Conservation (phyloP, 2,329 filamentous ascomycete genomes). For the Hymenoscyphus linearis region DNA sequence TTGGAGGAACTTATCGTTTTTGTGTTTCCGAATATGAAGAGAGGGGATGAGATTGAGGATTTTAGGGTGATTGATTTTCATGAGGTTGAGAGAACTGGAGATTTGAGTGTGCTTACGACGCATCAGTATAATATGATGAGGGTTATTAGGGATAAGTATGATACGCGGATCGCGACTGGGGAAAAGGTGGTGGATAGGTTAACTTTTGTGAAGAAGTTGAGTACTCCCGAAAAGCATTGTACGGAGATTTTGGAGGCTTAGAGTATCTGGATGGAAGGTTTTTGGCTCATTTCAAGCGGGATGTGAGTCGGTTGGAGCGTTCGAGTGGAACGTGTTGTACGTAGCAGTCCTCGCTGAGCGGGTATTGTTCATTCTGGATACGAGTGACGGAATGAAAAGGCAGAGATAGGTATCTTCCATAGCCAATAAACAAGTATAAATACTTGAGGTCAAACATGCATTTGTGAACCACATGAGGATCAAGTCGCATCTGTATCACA, state of each 20-base stretch:
- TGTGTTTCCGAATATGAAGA: background rate
- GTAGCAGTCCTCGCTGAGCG: too few relatives aligned
- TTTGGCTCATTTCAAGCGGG: too few relatives aligned
- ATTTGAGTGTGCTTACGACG: background rate
- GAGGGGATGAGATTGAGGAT: background rate
- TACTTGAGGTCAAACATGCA: too few relatives aligned
- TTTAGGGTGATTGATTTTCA: background rate
- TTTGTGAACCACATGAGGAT: too few relatives aligned
- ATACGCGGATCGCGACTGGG: background rate
- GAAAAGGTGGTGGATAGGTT: background rate
- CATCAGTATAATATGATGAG: background rate
- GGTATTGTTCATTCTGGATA: too few relatives aligned
- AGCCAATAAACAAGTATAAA: too few relatives aligned
- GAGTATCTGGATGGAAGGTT: background rate
- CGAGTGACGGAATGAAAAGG: too few relatives aligned
- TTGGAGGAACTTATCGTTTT: background rate
- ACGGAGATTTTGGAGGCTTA: background rate
- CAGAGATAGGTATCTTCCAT: too few relatives aligned
- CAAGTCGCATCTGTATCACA: too few relatives aligned
- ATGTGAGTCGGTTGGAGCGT: too few relatives aligned
- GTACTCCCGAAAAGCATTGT: background rate
- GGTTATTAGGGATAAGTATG: background rate
- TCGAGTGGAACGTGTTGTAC: too few relatives aligned
- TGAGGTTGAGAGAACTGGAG: too few relatives aligned
- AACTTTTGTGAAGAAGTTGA: background rate